Percentiles rank a stretch among this genome's conserved stretches.
These are phyloP conservation scores for Sugiyamaella smithiae DNA, from an alignment of 805 yeast species.

Conservation along the genomic window DNA sequence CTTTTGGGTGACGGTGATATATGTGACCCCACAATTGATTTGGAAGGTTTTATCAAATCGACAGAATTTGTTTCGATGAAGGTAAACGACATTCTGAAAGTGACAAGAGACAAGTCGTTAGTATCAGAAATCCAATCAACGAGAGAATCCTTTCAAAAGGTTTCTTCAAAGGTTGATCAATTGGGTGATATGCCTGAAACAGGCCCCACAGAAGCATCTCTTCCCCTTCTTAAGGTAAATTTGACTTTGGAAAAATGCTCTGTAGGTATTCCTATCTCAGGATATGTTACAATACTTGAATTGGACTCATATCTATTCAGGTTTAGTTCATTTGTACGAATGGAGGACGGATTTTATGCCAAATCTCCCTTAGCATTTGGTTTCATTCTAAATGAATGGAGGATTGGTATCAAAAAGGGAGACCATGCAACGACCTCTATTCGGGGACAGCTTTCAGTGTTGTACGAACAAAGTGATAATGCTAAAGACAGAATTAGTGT, in stretches of 20 bases:
- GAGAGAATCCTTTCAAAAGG: too few species aligned
- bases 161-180: too few species aligned
- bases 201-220: not conserved
- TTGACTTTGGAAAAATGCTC: not conserved
- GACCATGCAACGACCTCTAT: not conserved
- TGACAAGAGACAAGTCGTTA: too few species aligned
- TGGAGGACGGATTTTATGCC: conserved; percentile 3
- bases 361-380: conserved; percentile 1
- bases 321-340: conserved; percentile 1
- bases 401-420: not conserved
- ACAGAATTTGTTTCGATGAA: not conserved
- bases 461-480: not conserved
- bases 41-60: not conserved
- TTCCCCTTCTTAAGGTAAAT: conserved; percentile 2
- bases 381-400: conserved; percentile 1
- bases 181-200: too few species aligned
- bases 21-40: not conserved
- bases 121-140: too few species aligned
- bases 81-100: too few species aligned
- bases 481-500: conserved; percentile 4
- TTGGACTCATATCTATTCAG: not conserved
- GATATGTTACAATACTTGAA: not conserved
- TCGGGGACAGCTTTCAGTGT: not conserved
- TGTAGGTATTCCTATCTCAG: conserved; percentile 4
- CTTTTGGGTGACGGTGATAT: too few species aligned